phyloP scores from a whole-genome alignment of 345 rosid species.

The Barbarea vulgaris region DNA sequence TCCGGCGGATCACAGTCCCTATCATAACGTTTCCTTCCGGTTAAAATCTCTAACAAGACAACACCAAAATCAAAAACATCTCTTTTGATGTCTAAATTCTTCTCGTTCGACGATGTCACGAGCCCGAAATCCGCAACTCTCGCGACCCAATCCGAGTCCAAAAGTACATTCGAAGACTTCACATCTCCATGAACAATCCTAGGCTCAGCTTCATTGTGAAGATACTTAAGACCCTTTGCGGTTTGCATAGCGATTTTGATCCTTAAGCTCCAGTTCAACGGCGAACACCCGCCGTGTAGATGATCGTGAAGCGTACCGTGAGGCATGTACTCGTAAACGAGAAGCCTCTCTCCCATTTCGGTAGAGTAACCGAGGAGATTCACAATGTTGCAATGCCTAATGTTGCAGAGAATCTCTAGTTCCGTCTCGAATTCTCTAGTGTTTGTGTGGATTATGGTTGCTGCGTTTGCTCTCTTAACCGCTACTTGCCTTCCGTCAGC shows the following conservation, averaged over 20 bases:
- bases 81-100: slow-evolving; percentile 48
- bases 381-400: slow-evolving; percentile 78
- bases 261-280: slow-evolving; percentile 70
- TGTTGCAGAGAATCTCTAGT: slow-evolving; percentile 70
- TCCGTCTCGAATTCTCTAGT: slow-evolving; percentile 80
- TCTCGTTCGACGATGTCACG: slow-evolving; percentile 57
- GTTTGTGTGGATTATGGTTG: slow-evolving; percentile 86
- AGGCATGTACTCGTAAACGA: slow-evolving; percentile 90
- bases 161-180: slow-evolving; percentile 74
- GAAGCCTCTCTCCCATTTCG: slow-evolving; percentile 88
- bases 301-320: slow-evolving; percentile 88
- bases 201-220: slow-evolving; percentile 71
- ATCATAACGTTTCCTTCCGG: slow-evolving; percentile 83
- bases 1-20: slow-evolving; percentile 61
- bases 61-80: slow-evolving; percentile 78
- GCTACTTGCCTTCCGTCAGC: slow-evolving; percentile 87
- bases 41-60: slow-evolving; percentile 77
- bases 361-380: slow-evolving; percentile 84
- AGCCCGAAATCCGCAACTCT: slow-evolving; percentile 86
- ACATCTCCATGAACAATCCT: slow-evolving; percentile 69
- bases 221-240: slow-evolving; percentile 83
- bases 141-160: slow-evolving; percentile 89
- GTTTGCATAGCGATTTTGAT: slow-evolving; percentile 71
- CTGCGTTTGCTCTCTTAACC: slow-evolving; percentile 90
- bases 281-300: slow-evolving; percentile 78